Evolutionary conservation across 805 yeast species (phyloP), one percentile per base, ranked within the genome.

Genomic region (Kluyveromyces wickerhamii): DNA sequence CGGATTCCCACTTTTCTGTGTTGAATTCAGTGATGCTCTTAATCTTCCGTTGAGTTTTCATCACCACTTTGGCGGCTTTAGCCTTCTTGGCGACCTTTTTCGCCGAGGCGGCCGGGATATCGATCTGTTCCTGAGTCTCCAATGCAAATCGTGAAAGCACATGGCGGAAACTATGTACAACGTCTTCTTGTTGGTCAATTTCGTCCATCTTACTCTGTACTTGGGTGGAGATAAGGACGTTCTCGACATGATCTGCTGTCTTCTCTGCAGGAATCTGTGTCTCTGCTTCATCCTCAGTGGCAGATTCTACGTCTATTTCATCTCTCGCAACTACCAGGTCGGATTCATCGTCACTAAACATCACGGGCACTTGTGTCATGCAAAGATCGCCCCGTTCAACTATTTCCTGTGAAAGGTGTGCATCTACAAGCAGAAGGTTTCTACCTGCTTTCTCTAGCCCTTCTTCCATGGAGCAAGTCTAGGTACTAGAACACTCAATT

Each of bases 151-250:
- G 41, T 11, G 38, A 31, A 10, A 57, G 37, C 21, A 37, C 39
- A 4, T 39, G 25, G 14, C 33, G 5, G 25, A 30, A 30, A 12
- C 19, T 30, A 13, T 30, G 25, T 34, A 41, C 44, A 15, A 50
- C 7, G n/a, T 28, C 36, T 10, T 34, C 29, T 15, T 52, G 49
- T 2, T 22, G 42, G 16, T 53, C 52, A 7, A 34, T 34, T 11
- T 51, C 58, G 37, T 57, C 60, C 14, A 57, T 27, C 16, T 47
- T 38, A 23, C 60, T 38, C 36, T 57, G 62, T 7, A 57, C 44
- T 32, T 57, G 62, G 4, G 62, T 57, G 21, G 44, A 50, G 3
- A 57, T 39, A 17, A 57, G 47, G 5, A 55, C 37, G 3, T 38
- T 34, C 10, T 37, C 43, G 12, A 27, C 38, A 4, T 23, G 25